Evolutionary conservation across 129 eudicot species (phyloP).

Genomic region (Solidago caesia): DNA sequence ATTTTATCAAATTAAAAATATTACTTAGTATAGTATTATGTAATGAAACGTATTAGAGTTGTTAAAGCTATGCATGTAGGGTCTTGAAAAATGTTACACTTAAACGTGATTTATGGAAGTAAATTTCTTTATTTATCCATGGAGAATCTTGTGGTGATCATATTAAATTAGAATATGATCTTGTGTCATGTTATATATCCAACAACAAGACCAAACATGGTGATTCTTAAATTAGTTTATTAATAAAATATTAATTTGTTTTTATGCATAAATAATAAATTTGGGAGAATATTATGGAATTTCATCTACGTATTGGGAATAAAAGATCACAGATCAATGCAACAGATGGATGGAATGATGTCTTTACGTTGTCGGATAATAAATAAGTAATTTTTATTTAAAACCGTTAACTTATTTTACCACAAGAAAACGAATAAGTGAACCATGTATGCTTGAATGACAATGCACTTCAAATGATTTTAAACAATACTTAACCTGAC

Average conservation of each 20-base stretch:
- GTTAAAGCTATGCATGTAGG: conserved; percentile 41
- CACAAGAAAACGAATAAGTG: no score
- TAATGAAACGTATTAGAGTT: conserved; percentile 6
- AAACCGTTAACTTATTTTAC: no score
- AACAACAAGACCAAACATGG: conserved; percentile 30
- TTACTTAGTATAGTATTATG: no score
- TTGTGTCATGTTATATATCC: conserved; percentile 25
- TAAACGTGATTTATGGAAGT: conserved; percentile 50
- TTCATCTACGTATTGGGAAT: conserved; percentile 23
- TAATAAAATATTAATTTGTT: neutral
- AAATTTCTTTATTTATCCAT: conserved; percentile 26
- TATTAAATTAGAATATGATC: conserved; percentile 21
- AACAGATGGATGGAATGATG: conserved; percentile 43
- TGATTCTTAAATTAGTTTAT: neutral
- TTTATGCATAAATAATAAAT: neutral
- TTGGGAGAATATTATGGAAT: conserved; percentile 20
- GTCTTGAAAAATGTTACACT: conserved; percentile 47
- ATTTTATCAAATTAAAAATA: no score
- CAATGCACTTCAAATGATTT: no score
- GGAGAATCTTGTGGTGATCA: conserved; percentile 28
- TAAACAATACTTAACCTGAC: no score
- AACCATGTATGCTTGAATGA: neutral
- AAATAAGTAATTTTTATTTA: neutral
- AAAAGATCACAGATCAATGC: conserved; percentile 29
- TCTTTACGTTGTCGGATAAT: conserved; percentile 57